Base-by-base conservation (phyloP, 345 rosid species). In the Rhizophora mangle region DNA sequence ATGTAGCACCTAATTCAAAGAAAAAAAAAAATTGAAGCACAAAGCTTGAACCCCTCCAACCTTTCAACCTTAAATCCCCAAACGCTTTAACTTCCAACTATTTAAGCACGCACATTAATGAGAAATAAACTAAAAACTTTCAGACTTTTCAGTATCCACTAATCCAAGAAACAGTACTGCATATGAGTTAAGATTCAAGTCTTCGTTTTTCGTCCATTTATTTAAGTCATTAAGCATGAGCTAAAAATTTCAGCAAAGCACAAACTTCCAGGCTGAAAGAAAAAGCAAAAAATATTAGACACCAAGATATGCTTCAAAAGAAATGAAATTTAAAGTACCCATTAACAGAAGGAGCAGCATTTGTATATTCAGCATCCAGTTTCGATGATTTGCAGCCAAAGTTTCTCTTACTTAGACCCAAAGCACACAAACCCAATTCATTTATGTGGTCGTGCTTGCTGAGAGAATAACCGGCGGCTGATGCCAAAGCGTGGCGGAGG, bases 241-340 rank as follows among this genome's bases (percentile, higher is more conserved):
- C n/a, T 1, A n/a, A 6, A 61, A 2, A 15, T 43, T 22, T 29
- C 19, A 1, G 20, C 13, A 5, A 15, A 29, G 47, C 18, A 64
- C 5, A 26, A 68, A 9, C 13, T 62, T 32, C 19, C n/a, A 43
- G 29, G 26, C 15, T 8, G 49, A 4, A 27, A 18, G n/a, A 8
- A 29, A 21, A 30, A 43, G 60, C 27, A 18, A 15, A n/a, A 51
- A 54, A 29, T 15, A 53, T 20, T 24, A 37, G 34, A 56, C 6
- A 32, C 19, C 8, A 43, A 43, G 49, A 13, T 3, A 11, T 0
- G 18, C 49, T 2, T 20, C 7, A 22, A 56, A 59, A 49, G 53
- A 65, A 24, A 47, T 27, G 60, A 65, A 72, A 34, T 30, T 63
- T 6, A 43, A 66, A 75, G 37, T 84, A 92, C 96, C 86, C 85